These are phyloP conservation scores for Begonia loranthoides DNA, from an alignment of 306 rosid genomes.

Conservation along the genomic window DNA sequence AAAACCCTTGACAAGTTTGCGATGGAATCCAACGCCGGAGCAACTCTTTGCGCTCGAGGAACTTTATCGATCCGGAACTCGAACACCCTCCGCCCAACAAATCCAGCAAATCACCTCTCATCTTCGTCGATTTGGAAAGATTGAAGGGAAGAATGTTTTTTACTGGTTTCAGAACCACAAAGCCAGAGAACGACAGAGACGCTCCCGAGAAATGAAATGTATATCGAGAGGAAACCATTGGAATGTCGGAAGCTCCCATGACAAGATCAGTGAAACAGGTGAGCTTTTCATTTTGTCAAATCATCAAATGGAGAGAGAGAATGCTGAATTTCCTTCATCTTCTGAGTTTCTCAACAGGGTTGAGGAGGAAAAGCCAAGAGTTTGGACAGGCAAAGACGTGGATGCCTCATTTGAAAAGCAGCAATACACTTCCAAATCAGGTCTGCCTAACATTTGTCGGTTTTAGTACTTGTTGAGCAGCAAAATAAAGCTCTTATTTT, in stretches of 20 bases:
- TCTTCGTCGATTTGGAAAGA: constrained; percentile 50
- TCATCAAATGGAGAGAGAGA: too few relatives aligned
- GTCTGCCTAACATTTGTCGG: not conserved
- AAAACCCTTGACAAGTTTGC: constrained; percentile 19
- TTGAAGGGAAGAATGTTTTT: constrained; percentile 70
- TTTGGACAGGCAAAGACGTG: constrained; percentile 47
- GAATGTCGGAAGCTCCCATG: too few relatives aligned
- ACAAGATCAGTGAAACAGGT: too few relatives aligned
- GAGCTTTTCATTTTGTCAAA: too few relatives aligned
- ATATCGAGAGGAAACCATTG: too few relatives aligned
- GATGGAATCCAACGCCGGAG: constrained; percentile 72
- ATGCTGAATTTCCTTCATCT: too few relatives aligned
- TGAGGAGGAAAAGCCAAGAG: constrained; percentile 33
- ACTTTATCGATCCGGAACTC: constrained; percentile 37
- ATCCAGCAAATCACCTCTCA: constrained; percentile 46
- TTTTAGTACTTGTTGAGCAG: too few relatives aligned
- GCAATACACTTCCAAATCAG: constrained; percentile 19
- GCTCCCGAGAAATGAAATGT: constrained; percentile 1
- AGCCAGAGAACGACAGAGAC: constrained; percentile 68
- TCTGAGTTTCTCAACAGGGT: constrained; percentile 16
- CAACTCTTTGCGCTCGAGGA: constrained; percentile 48
- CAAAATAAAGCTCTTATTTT: too few relatives aligned
- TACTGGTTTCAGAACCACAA: constrained; percentile 84
- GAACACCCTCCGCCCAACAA: constrained; percentile 59
- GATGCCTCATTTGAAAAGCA: constrained; percentile 39